These are phyloP conservation scores for Globisporangium polare DNA, from an alignment of 352 stramenopile species.

Conservation along the genomic window DNA sequence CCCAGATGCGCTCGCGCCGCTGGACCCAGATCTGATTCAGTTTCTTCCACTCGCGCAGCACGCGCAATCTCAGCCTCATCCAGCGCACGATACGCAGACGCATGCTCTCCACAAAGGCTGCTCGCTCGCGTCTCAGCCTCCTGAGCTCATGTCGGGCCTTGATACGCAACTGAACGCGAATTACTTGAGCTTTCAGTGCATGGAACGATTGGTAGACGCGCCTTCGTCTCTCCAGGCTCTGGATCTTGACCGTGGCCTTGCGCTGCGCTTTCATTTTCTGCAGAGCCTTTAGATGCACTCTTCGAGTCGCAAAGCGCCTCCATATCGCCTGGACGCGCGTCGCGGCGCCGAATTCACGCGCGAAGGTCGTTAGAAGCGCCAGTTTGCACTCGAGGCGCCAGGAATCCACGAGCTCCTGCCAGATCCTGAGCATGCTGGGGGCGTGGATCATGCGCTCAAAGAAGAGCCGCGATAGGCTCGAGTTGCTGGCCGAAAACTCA, in stretches of 20 bases:
- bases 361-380: constrained; percentile 21
- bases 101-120: constrained; percentile 39
- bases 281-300: constrained; percentile 17
- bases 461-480: constrained; percentile 27
- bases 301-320: constrained; percentile 21
- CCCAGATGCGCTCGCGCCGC: constrained; percentile 36
- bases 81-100: constrained; percentile 37
- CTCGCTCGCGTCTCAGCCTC: constrained; percentile 26
- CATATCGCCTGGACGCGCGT: constrained; percentile 47
- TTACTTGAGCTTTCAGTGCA: constrained; percentile 1
- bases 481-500: not conserved
- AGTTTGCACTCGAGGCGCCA: constrained; percentile 45
- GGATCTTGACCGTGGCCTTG: constrained; percentile 34
- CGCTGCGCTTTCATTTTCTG: constrained; percentile 37
- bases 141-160: constrained; percentile 34
- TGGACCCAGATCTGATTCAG: constrained; percentile 39
- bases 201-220: constrained; percentile 21
- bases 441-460: constrained; percentile 45
- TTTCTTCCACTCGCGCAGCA: constrained; percentile 45
- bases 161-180: constrained; percentile 24
- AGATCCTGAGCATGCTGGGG: constrained; percentile 34
- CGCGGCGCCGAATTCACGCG: constrained; percentile 37
- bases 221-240: constrained; percentile 35
- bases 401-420: constrained; percentile 36
- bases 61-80: constrained; percentile 39